Evolutionary conservation across 2,329 filamentous ascomycete genomes (phyloP), one percentile per base, ranked within the genome.

Genomic region (Alternaria rosae): DNA sequence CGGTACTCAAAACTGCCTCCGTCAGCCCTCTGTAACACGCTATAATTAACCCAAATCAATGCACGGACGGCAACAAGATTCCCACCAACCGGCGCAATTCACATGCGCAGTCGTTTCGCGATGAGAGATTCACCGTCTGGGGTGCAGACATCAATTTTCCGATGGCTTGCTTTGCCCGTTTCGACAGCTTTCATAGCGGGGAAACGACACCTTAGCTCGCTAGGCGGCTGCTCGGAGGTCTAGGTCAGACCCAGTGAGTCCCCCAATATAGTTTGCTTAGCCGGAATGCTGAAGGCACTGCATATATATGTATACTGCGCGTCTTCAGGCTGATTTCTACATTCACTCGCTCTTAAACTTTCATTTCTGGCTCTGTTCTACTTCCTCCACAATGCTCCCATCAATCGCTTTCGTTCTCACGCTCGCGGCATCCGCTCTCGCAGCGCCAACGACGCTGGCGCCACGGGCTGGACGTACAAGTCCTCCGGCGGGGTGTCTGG

Each of bases 401-500:
- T 61, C 60, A 9, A 54, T 74, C 21, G 38, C 61, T 21, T 57
- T 75, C n/a, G 42, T 72, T 20, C 53, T 72, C 54, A 68, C 69
- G 35, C 63, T 76, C 20, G 61, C 63, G 32, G 67, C 64, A 20
- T 64, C 68, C 5, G 67, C 63, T 42, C 35, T 66, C 28, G 72
- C 71, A 59, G 73, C 69, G 25, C 72, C 73, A 45, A 32, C 64
- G 23, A 47, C 59, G 17, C 61, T 72, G 21, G 53, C 56, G 7
- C 52, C 69, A 38, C 72, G 72, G 21, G 73, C 76, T 41, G 72
- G 72, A 45, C 78, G 83, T 44, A 84, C 82, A 8, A 76, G 79
- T 23, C 74, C 84, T 15, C 86, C 86, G 3, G 70, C 79, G 4
- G 86, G 85, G 25, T 85, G 85, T 53, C 77, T 87, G 4, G 80